Evolutionary conservation across 306 rosid species (phyloP).

Genomic region (Malus sieversii): DNA sequence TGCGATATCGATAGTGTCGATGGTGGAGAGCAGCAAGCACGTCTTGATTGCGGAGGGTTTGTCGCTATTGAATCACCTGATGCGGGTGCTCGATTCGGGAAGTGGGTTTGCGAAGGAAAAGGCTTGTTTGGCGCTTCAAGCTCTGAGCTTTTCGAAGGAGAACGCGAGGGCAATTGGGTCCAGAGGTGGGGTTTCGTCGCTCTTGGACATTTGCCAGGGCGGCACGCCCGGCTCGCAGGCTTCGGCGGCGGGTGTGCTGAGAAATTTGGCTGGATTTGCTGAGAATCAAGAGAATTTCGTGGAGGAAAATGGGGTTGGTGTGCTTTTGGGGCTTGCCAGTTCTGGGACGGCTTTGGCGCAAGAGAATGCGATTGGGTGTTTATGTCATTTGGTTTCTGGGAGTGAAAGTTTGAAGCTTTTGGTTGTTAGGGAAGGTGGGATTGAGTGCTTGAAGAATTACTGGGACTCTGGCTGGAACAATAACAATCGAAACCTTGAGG

Average conservation of each 20-base stretch:
- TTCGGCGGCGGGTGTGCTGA: conserved; percentile 66
- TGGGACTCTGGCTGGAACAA: conserved; percentile 53
- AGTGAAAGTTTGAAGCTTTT: conserved; percentile 46
- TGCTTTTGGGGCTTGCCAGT: conserved; percentile 51
- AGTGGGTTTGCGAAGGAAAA: conserved; percentile 68
- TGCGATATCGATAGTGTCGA: conserved; percentile 66
- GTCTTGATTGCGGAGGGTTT: conserved; percentile 69
- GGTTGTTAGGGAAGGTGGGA: conserved; percentile 62
- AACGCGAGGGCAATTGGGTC: conserved; percentile 82
- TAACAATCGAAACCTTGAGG: conserved; percentile 49
- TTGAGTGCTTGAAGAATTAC: conserved; percentile 62
- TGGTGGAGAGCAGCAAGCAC: conserved; percentile 57
- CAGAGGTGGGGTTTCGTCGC: conserved; percentile 82
- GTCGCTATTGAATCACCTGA: conserved; percentile 57
- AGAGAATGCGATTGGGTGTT: conserved; percentile 72
- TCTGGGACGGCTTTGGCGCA: conserved; percentile 70
- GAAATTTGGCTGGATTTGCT: conserved; percentile 50
- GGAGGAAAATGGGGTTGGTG: conserved; percentile 63
- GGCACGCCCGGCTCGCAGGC: conserved; percentile 92
- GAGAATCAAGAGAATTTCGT: conserved; percentile 61
- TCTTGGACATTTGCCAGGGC: conserved; percentile 73
- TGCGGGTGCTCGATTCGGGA: conserved; percentile 74
- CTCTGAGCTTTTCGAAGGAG: conserved; percentile 56
- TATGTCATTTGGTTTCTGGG: conserved; percentile 56
- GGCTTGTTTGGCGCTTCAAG: conserved; percentile 65